These are phyloP conservation scores for Ogataea hybrid DNA, from an alignment of 1,139 yeast genomes.

Conservation along the genomic window DNA sequence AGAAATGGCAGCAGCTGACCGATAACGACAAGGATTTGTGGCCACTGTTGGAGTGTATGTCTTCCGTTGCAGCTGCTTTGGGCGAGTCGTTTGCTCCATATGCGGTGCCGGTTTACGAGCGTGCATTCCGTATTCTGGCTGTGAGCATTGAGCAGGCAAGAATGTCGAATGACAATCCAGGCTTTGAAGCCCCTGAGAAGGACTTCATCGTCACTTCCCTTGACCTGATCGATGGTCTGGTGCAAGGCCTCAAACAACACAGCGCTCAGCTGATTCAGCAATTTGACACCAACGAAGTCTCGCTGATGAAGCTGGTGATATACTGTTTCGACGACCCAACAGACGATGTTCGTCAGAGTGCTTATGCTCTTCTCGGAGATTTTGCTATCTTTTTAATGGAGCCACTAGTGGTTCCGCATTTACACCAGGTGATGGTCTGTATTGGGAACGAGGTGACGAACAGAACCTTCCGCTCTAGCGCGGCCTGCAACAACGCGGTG, in stretches of 20 bases:
- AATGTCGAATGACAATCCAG: constrained; percentile 63
- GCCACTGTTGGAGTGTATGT: constrained; percentile 91
- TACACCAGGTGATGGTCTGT: constrained; percentile 57
- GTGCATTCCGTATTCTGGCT: constrained; percentile 70
- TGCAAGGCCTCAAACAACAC: constrained; percentile 79
- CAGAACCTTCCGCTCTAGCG: constrained; percentile 48
- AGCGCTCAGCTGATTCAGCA: constrained; percentile 55
- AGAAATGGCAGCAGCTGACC: constrained; percentile 69
- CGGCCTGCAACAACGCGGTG: constrained; percentile 83
- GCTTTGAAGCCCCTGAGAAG: constrained; percentile 77
- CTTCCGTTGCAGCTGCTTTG: constrained; percentile 83
- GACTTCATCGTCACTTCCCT: constrained; percentile 87
- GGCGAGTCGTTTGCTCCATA: constrained; percentile 86
- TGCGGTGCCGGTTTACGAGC: constrained; percentile 83
- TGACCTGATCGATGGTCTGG: constrained; percentile 86
- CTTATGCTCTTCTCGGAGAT: constrained; percentile 90
- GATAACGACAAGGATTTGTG: constrained; percentile 85
- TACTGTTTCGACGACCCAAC: constrained; percentile 73
- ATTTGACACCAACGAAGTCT: constrained; percentile 31
- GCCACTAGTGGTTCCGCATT: constrained; percentile 50
- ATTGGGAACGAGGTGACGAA: constrained; percentile 67
- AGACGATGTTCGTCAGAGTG: constrained; percentile 88
- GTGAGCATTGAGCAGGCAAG: constrained; percentile 68
- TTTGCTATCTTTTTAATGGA: constrained; percentile 65
- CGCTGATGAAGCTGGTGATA: constrained; percentile 62